Percentiles rank a stretch among this genome's conserved stretches.
Evolutionary conservation across 2,329 filamentous ascomycete species (phyloP).

Genomic region (Xylariaceae sp.): DNA sequence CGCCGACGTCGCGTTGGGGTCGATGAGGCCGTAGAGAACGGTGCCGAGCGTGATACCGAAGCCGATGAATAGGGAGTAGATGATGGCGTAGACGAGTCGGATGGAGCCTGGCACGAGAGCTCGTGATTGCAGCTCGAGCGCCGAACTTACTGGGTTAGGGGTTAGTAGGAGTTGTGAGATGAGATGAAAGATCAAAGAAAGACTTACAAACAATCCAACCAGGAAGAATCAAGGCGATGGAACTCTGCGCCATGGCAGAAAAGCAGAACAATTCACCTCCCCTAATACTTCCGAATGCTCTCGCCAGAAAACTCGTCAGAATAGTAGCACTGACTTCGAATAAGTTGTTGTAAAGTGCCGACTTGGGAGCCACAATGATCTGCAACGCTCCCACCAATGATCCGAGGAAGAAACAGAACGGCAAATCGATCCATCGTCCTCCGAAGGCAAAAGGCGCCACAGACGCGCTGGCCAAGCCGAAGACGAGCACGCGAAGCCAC

Average conservation of each 20-base stretch:
- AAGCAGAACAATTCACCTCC: conserved; percentile 61
- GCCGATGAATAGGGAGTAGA: conserved; percentile 67
- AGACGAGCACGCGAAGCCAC: conserved; percentile 29
- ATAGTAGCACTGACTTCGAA: conserved; percentile 53
- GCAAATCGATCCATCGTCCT: conserved; percentile 28
- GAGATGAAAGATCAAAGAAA: not conserved
- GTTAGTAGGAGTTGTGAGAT: conserved; percentile 4
- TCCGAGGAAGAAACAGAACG: conserved; percentile 30
- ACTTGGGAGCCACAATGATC: conserved; percentile 66
- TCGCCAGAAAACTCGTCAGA: conserved; percentile 61
- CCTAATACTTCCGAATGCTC: conserved; percentile 62
- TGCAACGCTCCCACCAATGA: conserved; percentile 48
- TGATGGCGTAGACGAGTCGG: conserved; percentile 68
- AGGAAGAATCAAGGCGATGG: conserved; percentile 68
- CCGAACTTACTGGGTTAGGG: conserved; percentile 28
- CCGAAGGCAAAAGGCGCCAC: conserved; percentile 31
- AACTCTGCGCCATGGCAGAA: conserved; percentile 65
- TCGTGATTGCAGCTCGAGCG: conserved; percentile 62
- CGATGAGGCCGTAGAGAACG: conserved; percentile 42
- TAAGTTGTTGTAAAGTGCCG: conserved; percentile 59
- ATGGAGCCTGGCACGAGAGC: conserved; percentile 67
- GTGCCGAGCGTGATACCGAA: conserved; percentile 58
- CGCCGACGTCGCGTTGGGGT: conserved; percentile 36
- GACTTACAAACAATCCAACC: conserved; percentile 46
- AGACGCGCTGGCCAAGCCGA: conserved; percentile 28